Percentiles rank a stretch among this genome's conserved stretches.
phyloP scores from a whole-genome alignment of 176 grass and related monocot species.

The Elaeis guineensis region DNA sequence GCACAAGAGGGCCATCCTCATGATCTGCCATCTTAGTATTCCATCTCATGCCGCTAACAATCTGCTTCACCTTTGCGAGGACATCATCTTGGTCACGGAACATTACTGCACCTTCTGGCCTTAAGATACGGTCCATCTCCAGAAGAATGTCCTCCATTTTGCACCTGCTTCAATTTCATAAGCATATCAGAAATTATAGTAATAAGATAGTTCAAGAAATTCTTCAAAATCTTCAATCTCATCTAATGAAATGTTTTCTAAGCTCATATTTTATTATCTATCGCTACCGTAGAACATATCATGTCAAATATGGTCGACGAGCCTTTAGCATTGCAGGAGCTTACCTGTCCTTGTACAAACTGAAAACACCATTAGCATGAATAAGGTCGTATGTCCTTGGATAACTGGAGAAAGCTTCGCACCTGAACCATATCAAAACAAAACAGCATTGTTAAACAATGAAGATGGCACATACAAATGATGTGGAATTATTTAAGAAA shows the following conservation, averaged over 20 bases:
- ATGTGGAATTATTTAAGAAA: too few relatives aligned
- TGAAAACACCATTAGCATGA: constrained; percentile 68
- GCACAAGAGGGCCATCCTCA: constrained; percentile 50
- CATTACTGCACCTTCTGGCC: constrained; percentile 76
- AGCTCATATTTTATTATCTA: too few relatives aligned
- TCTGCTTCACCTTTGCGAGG: constrained; percentile 48
- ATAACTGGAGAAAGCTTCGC: constrained; percentile 92
- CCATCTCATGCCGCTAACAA: constrained; percentile 56
- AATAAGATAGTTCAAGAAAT: too few relatives aligned
- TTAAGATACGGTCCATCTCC: constrained; percentile 79
- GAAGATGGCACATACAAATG: too few relatives aligned
- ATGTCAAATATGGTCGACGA: too few relatives aligned
- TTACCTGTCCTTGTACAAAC: constrained; percentile 68
- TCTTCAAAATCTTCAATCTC: too few relatives aligned
- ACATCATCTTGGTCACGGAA: constrained; percentile 61
- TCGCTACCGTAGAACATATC: too few relatives aligned
- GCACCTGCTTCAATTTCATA: constrained; percentile 38
- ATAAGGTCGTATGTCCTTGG: constrained; percentile 95
- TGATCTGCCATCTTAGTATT: constrained; percentile 54
- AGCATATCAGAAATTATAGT: neutral
- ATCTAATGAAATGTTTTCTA: too few relatives aligned
- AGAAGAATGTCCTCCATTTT: constrained; percentile 92
- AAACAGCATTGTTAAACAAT: too few relatives aligned
- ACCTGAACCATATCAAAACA: constrained; percentile 34
- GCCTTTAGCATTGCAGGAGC: neutral